These are phyloP conservation scores for Cystofilobasidium capitatum DNA, from an alignment of 768 basidiomycete species.

Conservation along the genomic window DNA sequence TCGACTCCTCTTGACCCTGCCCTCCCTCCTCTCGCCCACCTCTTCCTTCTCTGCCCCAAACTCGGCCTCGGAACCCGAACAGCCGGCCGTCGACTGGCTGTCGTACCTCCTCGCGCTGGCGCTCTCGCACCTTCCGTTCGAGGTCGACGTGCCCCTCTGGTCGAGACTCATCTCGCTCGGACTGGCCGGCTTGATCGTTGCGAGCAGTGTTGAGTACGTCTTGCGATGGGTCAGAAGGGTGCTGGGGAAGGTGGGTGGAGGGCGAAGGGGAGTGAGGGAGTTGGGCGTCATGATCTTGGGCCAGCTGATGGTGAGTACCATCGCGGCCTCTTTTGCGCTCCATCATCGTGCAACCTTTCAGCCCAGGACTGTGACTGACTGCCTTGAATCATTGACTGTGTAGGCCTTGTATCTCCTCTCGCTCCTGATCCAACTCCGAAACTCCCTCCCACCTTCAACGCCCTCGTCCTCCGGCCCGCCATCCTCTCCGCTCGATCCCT, in stretches of 20 bases:
- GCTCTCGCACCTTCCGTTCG: slow-evolving; percentile 23
- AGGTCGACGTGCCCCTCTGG: slow-evolving; percentile 24
- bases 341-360: neutral
- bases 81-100: slow-evolving; percentile 15
- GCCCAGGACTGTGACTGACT: neutral
- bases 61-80: neutral
- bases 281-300: slow-evolving; percentile 70
- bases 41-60: neutral
- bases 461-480: slow-evolving; percentile 16
- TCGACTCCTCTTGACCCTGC: slow-evolving; percentile 18
- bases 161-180: slow-evolving; percentile 55
- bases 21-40: slow-evolving; percentile 10
- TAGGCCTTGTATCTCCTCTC: slow-evolving; percentile 76
- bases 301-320: slow-evolving; percentile 62
- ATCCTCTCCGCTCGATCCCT: neutral
- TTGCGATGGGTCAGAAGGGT: slow-evolving; percentile 59
- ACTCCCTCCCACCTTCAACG: slow-evolving; percentile 61
- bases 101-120: slow-evolving; percentile 23
- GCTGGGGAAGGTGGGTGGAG: slow-evolving; percentile 58
- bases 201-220: slow-evolving; percentile 61
- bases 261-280: slow-evolving; percentile 53
- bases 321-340: neutral
- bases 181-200: slow-evolving; percentile 66
- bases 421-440: slow-evolving; percentile 70
- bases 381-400: slow-evolving; percentile 11